These are phyloP conservation scores for Arthrobotrys musiformis DNA, from an alignment of 2,329 filamentous ascomycete genomes.

Conservation along the genomic window DNA sequence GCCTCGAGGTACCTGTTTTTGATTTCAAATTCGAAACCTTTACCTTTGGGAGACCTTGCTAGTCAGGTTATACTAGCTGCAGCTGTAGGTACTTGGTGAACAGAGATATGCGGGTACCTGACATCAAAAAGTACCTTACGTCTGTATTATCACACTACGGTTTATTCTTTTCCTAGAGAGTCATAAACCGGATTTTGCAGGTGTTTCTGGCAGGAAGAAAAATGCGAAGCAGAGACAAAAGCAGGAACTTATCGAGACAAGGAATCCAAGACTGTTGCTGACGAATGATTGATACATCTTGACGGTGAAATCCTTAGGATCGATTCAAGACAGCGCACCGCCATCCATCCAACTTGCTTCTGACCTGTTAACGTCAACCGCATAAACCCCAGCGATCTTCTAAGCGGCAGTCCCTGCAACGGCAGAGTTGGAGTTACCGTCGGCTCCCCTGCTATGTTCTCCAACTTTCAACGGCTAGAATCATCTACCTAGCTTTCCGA, in stretches of 20 bases:
- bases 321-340: conserved; percentile 33
- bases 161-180: conserved; percentile 53
- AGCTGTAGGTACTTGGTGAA: conserved; percentile 45
- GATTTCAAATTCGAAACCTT: conserved; percentile 52
- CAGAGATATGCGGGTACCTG: conserved; percentile 55
- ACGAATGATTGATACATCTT: conserved; percentile 41
- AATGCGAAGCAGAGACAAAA: conserved; percentile 43
- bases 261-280: conserved; percentile 21
- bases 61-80: conserved; percentile 28
- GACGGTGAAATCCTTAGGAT: conserved; percentile 32
- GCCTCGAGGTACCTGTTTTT: conserved; percentile 46
- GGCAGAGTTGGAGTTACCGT: conserved; percentile 17
- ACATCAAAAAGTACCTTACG: conserved; percentile 57
- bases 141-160: conserved; percentile 59
- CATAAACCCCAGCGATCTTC: conserved; percentile 45
- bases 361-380: conserved; percentile 30
- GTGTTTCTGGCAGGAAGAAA: conserved; percentile 36
- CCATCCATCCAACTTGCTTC: conserved; percentile 34
- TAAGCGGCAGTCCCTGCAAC: conserved; percentile 52
- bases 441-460: conserved; percentile 29
- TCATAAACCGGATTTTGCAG: conserved; percentile 59
- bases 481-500: conserved; percentile 21
- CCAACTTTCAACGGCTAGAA: conserved; percentile 43
- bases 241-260: conserved; percentile 42
- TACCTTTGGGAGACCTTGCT: conserved; percentile 17